Evolutionary conservation across 495 filamentous ascomycete species (phyloP), one percentile per base, ranked within the genome.

Genomic region (Aspergillus saccharolyticus): DNA sequence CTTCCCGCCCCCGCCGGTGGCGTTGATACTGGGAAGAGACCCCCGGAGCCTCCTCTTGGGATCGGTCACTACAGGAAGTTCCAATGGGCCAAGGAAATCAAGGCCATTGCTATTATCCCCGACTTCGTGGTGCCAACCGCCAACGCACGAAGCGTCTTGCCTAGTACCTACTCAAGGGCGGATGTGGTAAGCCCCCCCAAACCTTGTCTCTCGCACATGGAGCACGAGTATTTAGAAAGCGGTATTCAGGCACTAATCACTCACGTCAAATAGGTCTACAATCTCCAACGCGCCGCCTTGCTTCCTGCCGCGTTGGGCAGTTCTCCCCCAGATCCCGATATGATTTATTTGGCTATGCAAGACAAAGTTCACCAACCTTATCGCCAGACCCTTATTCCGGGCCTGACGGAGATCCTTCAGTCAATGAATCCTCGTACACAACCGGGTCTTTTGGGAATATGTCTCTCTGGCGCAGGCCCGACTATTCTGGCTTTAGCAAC

Each of bases 361-460:
- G 94, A 98, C 75, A 94, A 90, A 70, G 80, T 98, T 42, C 94
- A 98, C 71, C 94, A 98, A 70, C 93, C 89, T 10, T 96, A 97
- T 73, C 85, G 94, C 44, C 85, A 89, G 69, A 86, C 79, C 14
- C 79, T 98, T 50, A 92, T 98, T 59, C 94, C 93, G 1, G 92
- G 94, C 0, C 75, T 98, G 53, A 86, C 87, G n/a, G 89, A 95
- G 65, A 89, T 96, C 56, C 85, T 97, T 33, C 83, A 87, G 66
- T 88, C 85, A 28, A 86, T 98, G 71, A 93, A 84, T 20, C 93
- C 92, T 1, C 79, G 82, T 64, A 85, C 86, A 20, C 89, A 96
- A 66, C 89, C 90, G 6, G 94, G 94, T 9, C 80, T 98, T 3
- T 77, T 96, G 39, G 94, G 94, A 43, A 93, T 96, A 39, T 96